These are phyloP conservation scores for Tubosaeta brunneosetosa DNA, from an alignment of 768 basidiomycete species.

Conservation along the genomic window DNA sequence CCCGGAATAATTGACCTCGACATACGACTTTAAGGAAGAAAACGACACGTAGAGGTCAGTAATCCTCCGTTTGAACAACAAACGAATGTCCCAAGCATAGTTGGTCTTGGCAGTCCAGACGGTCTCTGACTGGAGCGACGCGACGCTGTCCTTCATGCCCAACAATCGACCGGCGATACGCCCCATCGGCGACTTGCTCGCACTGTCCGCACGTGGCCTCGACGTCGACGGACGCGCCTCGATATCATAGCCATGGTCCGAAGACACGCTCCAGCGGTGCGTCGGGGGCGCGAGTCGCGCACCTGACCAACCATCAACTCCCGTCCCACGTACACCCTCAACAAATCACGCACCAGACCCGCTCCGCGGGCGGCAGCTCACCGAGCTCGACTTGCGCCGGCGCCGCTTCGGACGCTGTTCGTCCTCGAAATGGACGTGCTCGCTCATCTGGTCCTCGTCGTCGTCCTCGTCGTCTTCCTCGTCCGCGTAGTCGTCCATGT, in stretches of 20 bases:
- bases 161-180: constrained; percentile 46
- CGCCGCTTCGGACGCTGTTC: constrained; percentile 25
- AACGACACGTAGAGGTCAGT: constrained; percentile 75
- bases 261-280: constrained; percentile 43
- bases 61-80: constrained; percentile 87
- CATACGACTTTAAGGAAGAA: constrained; percentile 76
- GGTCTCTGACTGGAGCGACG: constrained; percentile 40
- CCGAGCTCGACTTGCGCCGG: constrained; percentile 34
- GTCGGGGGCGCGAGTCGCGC: constrained; percentile 4
- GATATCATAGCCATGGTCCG: constrained; percentile 37
- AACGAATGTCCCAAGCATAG: constrained; percentile 77
- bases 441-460: constrained; percentile 41
- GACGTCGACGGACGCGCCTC: constrained; percentile 26
- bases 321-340: background rate
- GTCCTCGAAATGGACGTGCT: constrained; percentile 27
- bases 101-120: constrained; percentile 80
- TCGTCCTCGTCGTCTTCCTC: constrained; percentile 62
- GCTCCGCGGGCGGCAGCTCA: constrained; percentile 22
- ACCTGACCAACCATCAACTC: constrained; percentile 5
- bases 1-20: constrained; percentile 89
- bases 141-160: constrained; percentile 49
- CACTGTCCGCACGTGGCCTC: constrained; percentile 20
- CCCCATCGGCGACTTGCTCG: constrained; percentile 33
- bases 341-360: constrained; percentile 15
- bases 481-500: constrained; percentile 43